Percentiles rank a stretch among this genome's conserved stretches.
Evolutionary conservation across 73 alveolate species (phyloP).

Genomic region (Paramecium sonneborni): DNA sequence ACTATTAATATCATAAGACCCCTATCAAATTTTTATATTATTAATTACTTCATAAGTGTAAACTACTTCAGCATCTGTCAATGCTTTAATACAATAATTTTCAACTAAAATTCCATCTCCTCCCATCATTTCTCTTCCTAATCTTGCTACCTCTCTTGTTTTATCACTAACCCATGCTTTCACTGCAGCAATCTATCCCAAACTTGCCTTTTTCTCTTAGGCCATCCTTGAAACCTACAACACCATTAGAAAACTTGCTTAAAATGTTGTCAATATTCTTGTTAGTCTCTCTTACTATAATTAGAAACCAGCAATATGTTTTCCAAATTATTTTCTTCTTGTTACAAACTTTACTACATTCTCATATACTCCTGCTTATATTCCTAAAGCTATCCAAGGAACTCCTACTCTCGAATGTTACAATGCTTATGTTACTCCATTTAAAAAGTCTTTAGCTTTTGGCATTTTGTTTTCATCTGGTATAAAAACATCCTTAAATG

Average conservation of each 20-base stretch:
- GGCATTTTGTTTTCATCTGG: constrained; percentile 72
- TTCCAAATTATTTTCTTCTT: constrained; percentile 72
- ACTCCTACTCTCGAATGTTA: constrained; percentile 79
- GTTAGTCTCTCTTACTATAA: constrained; percentile 71
- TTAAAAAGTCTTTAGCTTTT: constrained; percentile 74
- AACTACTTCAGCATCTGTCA: constrained; percentile 82
- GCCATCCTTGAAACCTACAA: constrained; percentile 68
- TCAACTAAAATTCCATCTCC: constrained; percentile 90
- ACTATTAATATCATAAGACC: constrained; percentile 72
- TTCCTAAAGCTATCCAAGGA: constrained; percentile 86
- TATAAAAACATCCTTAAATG: constrained; percentile 74
- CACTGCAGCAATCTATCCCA: constrained; percentile 78
- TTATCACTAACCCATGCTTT: constrained; percentile 73
- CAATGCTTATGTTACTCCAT: constrained; percentile 77
- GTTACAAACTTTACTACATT: constrained; percentile 46
- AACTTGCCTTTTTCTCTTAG: constrained; percentile 73
- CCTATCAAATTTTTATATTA: neutral
- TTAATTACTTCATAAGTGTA: constrained; percentile 81
- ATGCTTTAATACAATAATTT: constrained; percentile 74
- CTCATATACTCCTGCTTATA: constrained; percentile 73
- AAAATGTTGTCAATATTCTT: constrained; percentile 68
- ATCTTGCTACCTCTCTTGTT: constrained; percentile 75
- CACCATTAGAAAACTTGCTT: constrained; percentile 58
- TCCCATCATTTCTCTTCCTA: constrained; percentile 86
- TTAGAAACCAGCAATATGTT: constrained; percentile 77